phyloP scores from a whole-genome alignment of 768 basidiomycete genomes.

The Pluteus cervinus region DNA sequence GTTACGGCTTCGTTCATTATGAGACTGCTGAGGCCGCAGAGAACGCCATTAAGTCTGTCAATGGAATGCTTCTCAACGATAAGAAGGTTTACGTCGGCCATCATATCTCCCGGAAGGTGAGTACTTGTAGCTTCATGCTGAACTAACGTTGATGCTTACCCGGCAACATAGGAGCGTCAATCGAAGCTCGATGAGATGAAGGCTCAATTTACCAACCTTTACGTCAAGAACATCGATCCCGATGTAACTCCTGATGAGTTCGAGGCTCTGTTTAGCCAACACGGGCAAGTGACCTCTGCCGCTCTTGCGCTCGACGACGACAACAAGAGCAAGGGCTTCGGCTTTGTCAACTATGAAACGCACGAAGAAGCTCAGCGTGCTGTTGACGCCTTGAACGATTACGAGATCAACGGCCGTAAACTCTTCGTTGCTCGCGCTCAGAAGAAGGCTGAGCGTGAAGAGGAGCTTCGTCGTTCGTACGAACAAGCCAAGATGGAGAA shows the following conservation, averaged over 20 bases:
- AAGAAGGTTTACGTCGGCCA: slow-evolving; percentile 99
- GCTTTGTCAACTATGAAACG: slow-evolving; percentile 93
- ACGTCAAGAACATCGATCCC: slow-evolving; percentile 92
- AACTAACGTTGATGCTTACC: background rate
- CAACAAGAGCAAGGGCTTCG: slow-evolving; percentile 94
- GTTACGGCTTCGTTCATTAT: slow-evolving; percentile 99
- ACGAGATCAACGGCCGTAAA: slow-evolving; percentile 78
- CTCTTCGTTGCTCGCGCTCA: slow-evolving; percentile 95
- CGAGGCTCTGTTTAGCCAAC: slow-evolving; percentile 67
- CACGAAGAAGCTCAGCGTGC: slow-evolving; percentile 92
- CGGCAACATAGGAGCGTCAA: slow-evolving; percentile 95
- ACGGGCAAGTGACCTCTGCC: slow-evolving; percentile 85
- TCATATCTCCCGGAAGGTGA: slow-evolving; percentile 93
- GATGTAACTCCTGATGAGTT: slow-evolving; percentile 87
- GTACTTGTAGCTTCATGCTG: slow-evolving; percentile 11
- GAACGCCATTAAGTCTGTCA: slow-evolving; percentile 95
- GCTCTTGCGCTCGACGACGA: slow-evolving; percentile 78
- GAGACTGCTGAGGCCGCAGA: slow-evolving; percentile 96
- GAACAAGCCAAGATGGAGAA: slow-evolving; percentile 97
- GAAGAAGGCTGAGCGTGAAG: slow-evolving; percentile 97
- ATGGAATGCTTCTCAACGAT: slow-evolving; percentile 99
- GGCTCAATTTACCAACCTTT: slow-evolving; percentile 96
- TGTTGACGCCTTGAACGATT: slow-evolving; percentile 85
- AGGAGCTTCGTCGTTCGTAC: slow-evolving; percentile 88
- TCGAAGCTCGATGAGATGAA: slow-evolving; percentile 98